These are phyloP conservation scores for Verticillium tricorpus DNA, from an alignment of 2,329 filamentous ascomycete species.

Conservation along the genomic window DNA sequence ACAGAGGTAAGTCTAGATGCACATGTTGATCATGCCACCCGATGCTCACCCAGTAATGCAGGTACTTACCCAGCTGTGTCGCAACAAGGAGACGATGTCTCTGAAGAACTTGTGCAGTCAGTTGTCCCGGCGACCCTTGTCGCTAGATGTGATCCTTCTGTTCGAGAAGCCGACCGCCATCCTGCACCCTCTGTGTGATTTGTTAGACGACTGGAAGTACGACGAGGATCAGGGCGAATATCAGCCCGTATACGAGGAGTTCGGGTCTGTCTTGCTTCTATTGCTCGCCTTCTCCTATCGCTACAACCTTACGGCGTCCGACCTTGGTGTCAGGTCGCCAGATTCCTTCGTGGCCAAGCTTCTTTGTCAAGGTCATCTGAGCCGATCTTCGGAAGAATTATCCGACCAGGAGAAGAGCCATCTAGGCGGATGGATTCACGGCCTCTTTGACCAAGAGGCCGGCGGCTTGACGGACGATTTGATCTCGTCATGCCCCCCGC, in stretches of 20 bases:
- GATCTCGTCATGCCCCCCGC: constrained; percentile 76
- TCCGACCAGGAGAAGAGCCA: constrained; percentile 61
- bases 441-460: constrained; percentile 70
- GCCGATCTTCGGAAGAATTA: constrained; percentile 54
- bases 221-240: constrained; percentile 82
- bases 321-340: constrained; percentile 55
- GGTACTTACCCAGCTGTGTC: constrained; percentile 66
- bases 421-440: constrained; percentile 70
- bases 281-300: constrained; percentile 72
- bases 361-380: constrained; percentile 54
- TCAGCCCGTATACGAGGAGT: constrained; percentile 82
- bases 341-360: constrained; percentile 68
- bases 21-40: not conserved
- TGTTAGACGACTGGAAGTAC: constrained; percentile 75
- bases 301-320: constrained; percentile 60
- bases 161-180: constrained; percentile 69
- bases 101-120: constrained; percentile 69
- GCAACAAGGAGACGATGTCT: constrained; percentile 73
- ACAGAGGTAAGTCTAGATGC: constrained; percentile 51
- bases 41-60: constrained; percentile 20
- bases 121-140: constrained; percentile 67
- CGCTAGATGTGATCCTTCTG: constrained; percentile 70
- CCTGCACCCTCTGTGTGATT: constrained; percentile 66
- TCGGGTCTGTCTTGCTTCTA: constrained; percentile 70
- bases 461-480: constrained; percentile 73